phyloP scores from a whole-genome alignment of 176 grass and related monocot genomes.

The Phyllostachys edulis region DNA sequence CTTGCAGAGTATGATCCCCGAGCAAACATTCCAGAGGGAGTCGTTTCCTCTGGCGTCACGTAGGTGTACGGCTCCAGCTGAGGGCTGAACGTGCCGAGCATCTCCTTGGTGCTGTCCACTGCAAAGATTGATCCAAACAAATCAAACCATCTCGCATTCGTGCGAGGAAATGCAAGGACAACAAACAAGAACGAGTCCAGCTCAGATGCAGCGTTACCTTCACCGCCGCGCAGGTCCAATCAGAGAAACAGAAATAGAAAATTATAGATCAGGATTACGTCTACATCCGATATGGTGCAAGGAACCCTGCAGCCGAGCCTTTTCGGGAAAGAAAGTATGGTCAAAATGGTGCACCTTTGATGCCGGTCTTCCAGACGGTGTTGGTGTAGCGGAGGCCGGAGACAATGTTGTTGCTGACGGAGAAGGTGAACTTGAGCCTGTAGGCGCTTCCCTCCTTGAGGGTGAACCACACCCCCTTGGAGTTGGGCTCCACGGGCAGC shows the following conservation, averaged over 20 bases:
- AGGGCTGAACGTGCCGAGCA: conserved; percentile 95
- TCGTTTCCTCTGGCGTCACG: conserved; percentile 79
- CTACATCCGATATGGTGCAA: not conserved
- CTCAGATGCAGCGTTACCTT: not conserved
- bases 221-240: not conserved
- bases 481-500: conserved; percentile 63
- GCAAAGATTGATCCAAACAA: not conserved
- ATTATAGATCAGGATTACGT: not conserved
- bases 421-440: conserved; percentile 95
- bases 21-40: conserved; percentile 83
- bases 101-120: conserved; percentile 89
- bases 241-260: not conserved
- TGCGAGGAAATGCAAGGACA: not conserved
- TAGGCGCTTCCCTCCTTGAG: conserved; percentile 88
- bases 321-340: not conserved
- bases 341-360: conserved; percentile 50
- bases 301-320: not conserved
- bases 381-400: conserved; percentile 93
- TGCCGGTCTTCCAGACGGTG: conserved; percentile 88
- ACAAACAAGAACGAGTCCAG: not conserved
- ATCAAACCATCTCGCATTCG: not conserved
- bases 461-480: conserved; percentile 88
- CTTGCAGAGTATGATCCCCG: conserved; percentile 83
- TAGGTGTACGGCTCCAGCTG: conserved; percentile 89
- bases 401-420: conserved; percentile 88